A percentile compares a stretch with the other conserved stretches of the same genome.
phyloP scores from a whole-genome alignment of 495 filamentous ascomycete species.

The Evansstolkia leycettana region DNA sequence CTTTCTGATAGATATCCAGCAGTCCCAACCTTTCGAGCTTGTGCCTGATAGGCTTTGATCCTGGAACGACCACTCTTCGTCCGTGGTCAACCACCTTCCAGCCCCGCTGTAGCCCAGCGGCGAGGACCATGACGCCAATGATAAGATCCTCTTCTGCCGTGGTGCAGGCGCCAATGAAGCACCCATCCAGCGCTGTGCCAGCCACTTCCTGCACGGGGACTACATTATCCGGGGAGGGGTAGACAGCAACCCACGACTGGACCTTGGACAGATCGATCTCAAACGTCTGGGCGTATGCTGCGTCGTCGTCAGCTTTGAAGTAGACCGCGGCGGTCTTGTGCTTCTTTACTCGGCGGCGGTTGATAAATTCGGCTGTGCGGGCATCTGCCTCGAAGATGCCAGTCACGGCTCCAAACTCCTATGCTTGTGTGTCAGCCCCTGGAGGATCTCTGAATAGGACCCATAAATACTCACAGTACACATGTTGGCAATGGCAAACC shows the following conservation, averaged over 20 bases:
- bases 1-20: constrained; percentile 21
- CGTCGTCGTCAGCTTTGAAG: constrained; percentile 27
- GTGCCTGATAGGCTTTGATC: constrained; percentile 24
- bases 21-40: constrained; percentile 21
- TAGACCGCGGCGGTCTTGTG: constrained; percentile 20
- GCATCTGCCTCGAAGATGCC: constrained; percentile 29
- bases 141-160: constrained; percentile 36
- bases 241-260: constrained; percentile 22
- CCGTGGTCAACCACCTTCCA: constrained; percentile 15
- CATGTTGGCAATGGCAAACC: constrained; percentile 39
- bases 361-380: constrained; percentile 20
- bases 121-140: constrained; percentile 25
- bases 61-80: constrained; percentile 27
- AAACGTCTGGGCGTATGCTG: constrained; percentile 21
- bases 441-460: neutral
- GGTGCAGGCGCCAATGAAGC: constrained; percentile 39
- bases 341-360: constrained; percentile 12
- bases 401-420: constrained; percentile 36
- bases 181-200: constrained; percentile 25
- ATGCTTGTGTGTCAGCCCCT: neutral
- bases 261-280: constrained; percentile 27
- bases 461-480: constrained; percentile 17
- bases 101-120: constrained; percentile 20
- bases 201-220: constrained; percentile 21
- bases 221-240: constrained; percentile 35